Evolutionary conservation across 164 flowering plant genomes (phyloP), one percentile per base, ranked within the genome.

Genomic region (Nymphaea thermarum): DNA sequence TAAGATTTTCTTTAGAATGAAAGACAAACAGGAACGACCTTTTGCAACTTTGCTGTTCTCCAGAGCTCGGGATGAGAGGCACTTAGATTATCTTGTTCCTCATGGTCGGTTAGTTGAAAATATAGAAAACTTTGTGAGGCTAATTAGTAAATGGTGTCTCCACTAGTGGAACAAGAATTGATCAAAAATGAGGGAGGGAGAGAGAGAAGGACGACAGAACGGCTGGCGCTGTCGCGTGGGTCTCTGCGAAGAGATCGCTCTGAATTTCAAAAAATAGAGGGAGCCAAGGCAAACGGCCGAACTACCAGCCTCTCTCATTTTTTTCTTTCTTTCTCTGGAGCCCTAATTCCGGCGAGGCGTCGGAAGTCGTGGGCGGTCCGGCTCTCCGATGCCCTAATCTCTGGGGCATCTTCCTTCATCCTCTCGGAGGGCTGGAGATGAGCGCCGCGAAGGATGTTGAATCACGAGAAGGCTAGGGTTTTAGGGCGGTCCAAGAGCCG

Each of bases 401-500:
- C 64, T 12, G 3, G 64, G 64, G 25, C 64, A 8, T 17, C 4
- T 17, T 17, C 17, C 8, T 17, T 3, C 0, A 41, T 7, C 42
- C 0, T 12, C 7, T 11, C n/a, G 25, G 16, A 17, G 3, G 25
- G 16, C n/a, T 17, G 0, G 64, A 17, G 42, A 62, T 62, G 64
- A 62, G 42, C 10, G 25, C 42, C 36, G 64, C 7, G 64, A 17
- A 62, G 25, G 64, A 62, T 62, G 64, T 62, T 4, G 64, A 62
- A 17, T 17, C 10, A 62, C 7, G 64, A 62, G 12, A 65, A 43
- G 41, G 64, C 57, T 41, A 64, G 74, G 5, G 51, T 73, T 6
- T 41, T 64, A 11, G 4, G 45, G 36, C 72, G 73, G 47, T 6
- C 66, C 12, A 72, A 77, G 16, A 64, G 43, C 14, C 79, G 77